phyloP scores from a whole-genome alignment of 169 alveolate genomes.

The Babesia sp. region DNA sequence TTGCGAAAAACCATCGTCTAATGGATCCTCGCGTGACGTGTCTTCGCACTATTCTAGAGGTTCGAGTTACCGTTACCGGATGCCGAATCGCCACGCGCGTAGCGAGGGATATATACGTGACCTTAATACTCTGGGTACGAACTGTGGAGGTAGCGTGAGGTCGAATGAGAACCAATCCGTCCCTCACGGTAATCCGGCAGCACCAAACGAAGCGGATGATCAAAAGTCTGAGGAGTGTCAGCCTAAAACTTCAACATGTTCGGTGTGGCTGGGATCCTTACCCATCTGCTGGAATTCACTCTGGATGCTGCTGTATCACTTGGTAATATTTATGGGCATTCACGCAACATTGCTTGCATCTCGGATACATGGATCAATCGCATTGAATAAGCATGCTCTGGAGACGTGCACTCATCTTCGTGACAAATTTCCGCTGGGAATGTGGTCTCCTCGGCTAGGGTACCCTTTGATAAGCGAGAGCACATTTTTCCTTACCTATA shows the following conservation, averaged over 20 bases:
- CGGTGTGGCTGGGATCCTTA: neutral
- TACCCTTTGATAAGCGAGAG: conserved; percentile 54
- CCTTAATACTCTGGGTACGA: neutral
- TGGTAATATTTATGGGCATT: conserved; percentile 58
- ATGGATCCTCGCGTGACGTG: neutral
- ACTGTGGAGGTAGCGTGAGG: neutral
- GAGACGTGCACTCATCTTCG: conserved; percentile 66
- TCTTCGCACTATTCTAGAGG: neutral
- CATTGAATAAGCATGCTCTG: conserved; percentile 48
- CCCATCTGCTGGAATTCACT: conserved; percentile 62
- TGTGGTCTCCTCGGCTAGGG: conserved; percentile 47
- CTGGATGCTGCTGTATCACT: conserved; percentile 60
- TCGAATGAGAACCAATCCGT: neutral
- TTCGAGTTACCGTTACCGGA: neutral
- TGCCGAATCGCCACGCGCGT: neutral
- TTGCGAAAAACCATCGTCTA: neutral
- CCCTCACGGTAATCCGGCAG: too few species aligned
- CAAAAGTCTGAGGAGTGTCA: neutral
- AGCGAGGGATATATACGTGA: neutral
- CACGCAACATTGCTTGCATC: conserved; percentile 69
- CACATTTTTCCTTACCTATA: conserved; percentile 44
- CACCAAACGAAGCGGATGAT: neutral
- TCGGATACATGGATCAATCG: conserved; percentile 52
- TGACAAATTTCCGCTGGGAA: conserved; percentile 46
- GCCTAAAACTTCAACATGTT: neutral